Evolutionary conservation across 2,329 filamentous ascomycete species (phyloP).

Genomic region (Trichophyton rubrum): DNA sequence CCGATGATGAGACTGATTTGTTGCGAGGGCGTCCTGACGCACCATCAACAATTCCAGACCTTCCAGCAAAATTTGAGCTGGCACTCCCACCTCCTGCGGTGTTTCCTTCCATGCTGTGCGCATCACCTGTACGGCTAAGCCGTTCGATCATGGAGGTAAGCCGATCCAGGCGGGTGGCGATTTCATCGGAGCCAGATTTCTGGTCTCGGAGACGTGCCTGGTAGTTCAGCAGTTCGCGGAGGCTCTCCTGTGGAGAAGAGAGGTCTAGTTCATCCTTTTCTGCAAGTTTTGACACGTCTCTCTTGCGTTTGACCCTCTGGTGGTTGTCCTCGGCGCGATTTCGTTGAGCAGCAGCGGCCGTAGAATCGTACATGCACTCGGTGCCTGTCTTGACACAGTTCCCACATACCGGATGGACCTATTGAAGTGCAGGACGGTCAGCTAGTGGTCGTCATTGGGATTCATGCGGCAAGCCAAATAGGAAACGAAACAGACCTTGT

Average conservation of each 20-base stretch:
- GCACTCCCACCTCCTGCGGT: neutral
- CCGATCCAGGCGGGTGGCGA: constrained; percentile 33
- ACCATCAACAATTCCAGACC: neutral
- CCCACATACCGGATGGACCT: constrained; percentile 35
- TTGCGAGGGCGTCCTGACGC: neutral
- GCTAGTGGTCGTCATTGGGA: constrained; percentile 3
- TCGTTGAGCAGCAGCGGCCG: constrained; percentile 10
- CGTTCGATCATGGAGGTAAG: constrained; percentile 35
- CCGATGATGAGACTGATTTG: neutral
- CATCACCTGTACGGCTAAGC: constrained; percentile 25
- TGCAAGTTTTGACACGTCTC: constrained; percentile 17
- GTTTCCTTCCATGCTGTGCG: constrained; percentile 16
- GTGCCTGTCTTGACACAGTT: constrained; percentile 34
- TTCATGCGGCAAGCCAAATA: neutral
- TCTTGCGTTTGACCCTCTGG: constrained; percentile 27
- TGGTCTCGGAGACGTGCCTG: constrained; percentile 14
- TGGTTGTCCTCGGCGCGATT: constrained; percentile 7
- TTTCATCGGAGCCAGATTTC: constrained; percentile 25
- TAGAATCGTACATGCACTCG: constrained; percentile 31
- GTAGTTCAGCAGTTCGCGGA: constrained; percentile 18
- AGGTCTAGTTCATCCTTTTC: constrained; percentile 15
- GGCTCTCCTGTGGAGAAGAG: constrained; percentile 22
- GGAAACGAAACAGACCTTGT: constrained; percentile 11
- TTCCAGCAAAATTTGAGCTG: constrained; percentile 1
- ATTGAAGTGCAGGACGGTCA: neutral